Conservation (phyloP, 2,329 filamentous ascomycete genomes). For the Botrytis cinerea region DNA sequence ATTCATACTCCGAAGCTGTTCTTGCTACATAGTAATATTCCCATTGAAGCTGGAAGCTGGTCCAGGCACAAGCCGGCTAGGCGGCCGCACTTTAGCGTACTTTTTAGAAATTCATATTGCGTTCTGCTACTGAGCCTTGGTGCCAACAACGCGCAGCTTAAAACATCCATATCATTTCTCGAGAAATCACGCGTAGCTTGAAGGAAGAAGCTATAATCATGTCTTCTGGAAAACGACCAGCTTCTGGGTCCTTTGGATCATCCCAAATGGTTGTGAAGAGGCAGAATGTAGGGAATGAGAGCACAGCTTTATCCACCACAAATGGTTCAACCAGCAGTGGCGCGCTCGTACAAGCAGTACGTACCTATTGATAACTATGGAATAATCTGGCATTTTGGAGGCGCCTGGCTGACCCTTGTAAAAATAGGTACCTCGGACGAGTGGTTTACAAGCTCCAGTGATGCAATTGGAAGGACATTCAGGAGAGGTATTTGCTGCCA, state of each 20-base stretch:
- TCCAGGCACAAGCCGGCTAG: slow-evolving; percentile 18
- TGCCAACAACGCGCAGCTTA: slow-evolving; percentile 14
- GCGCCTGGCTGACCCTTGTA: slow-evolving; percentile 33
- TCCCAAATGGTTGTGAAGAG: slow-evolving; percentile 86
- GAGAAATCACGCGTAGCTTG: neutral
- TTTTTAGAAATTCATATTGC: slow-evolving; percentile 22
- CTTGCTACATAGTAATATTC: slow-evolving; percentile 2
- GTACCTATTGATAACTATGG: slow-evolving; percentile 39
- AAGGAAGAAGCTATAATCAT: slow-evolving; percentile 49
- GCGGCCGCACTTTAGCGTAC: slow-evolving; percentile 23
- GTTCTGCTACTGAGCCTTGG: neutral
- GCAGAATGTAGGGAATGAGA: slow-evolving; percentile 63
- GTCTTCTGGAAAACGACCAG: slow-evolving; percentile 90
- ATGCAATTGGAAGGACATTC: slow-evolving; percentile 85
- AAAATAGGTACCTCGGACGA: slow-evolving; percentile 72
- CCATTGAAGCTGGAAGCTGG: slow-evolving; percentile 14
- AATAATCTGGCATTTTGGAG: slow-evolving; percentile 22
- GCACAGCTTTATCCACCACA: slow-evolving; percentile 57
- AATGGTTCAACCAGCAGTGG: slow-evolving; percentile 60
- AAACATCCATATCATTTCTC: neutral
- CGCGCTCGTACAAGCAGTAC: slow-evolving; percentile 66
- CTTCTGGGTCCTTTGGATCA: slow-evolving; percentile 77
- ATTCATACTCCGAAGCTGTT: neutral
- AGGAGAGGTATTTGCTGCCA: slow-evolving; percentile 88
- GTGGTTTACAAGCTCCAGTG: slow-evolving; percentile 81